These are phyloP conservation scores for Leucaena leucocephala DNA, from an alignment of 306 rosid species.

Conservation along the genomic window DNA sequence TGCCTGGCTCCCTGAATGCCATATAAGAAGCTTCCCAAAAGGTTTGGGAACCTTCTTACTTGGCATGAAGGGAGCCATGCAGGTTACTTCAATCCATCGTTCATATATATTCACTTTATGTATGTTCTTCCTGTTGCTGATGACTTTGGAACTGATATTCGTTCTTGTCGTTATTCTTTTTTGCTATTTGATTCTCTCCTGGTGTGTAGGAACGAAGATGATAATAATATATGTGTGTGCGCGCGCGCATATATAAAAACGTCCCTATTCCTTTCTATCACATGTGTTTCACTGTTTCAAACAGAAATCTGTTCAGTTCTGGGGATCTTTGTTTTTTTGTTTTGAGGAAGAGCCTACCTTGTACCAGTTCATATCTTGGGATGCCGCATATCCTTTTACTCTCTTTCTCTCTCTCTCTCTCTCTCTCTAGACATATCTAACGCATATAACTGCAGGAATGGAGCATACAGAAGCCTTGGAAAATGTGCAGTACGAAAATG, in stretches of 20 bases:
- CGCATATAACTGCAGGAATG: not conserved
- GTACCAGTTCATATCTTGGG: not conserved
- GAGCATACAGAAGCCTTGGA: not conserved
- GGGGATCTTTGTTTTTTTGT: too few species aligned
- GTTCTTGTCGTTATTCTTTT: not conserved
- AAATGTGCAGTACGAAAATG: not conserved
- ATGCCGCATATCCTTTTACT: not conserved
- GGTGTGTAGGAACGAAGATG: not conserved
- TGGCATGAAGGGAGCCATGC: slow-evolving; percentile 82
- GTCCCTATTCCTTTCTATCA: too few species aligned
- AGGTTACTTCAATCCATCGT: slow-evolving; percentile 31
- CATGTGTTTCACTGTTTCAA: not conserved
- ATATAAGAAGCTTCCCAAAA: slow-evolving; percentile 57
- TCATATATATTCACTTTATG: too few species aligned
- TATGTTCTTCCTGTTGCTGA: not conserved
- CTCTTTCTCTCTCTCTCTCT: not conserved
- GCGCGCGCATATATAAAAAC: not conserved
- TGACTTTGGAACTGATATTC: not conserved
- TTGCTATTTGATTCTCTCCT: not conserved
- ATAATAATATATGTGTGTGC: not conserved
- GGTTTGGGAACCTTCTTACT: slow-evolving; percentile 49
- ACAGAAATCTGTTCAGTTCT: not conserved
- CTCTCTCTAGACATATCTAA: not conserved
- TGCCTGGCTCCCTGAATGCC: slow-evolving; percentile 99
- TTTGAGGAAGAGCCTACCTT: not conserved